Percentiles rank a stretch among this genome's conserved stretches.
phyloP scores from a whole-genome alignment of 176 grass and related monocot species.

The Eleusine coracana region DNA sequence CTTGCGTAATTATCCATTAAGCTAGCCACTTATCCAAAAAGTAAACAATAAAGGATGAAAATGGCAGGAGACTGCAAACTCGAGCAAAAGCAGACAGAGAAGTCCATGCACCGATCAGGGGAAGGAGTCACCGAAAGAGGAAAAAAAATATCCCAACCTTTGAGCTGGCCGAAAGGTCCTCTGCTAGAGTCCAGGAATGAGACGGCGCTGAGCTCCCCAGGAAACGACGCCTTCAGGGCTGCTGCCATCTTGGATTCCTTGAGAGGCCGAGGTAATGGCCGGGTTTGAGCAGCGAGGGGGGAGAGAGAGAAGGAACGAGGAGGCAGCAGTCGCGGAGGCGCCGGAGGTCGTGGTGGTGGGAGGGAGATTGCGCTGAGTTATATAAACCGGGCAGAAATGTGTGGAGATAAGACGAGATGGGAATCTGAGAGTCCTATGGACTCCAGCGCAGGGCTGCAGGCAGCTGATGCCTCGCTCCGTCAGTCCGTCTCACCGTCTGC shows the following conservation, averaged over 20 bases:
- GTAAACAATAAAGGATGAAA: background rate
- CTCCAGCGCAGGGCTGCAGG: background rate
- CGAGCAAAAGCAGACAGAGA: background rate
- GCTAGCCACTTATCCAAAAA: too few relatives aligned
- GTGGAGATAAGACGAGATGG: slow-evolving; percentile 57
- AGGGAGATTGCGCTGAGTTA: slow-evolving; percentile 26
- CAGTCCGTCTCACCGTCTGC: background rate
- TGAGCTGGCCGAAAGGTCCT: slow-evolving; percentile 47
- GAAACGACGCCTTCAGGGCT: slow-evolving; percentile 54
- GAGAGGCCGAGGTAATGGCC: slow-evolving; percentile 23
- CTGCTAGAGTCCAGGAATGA: slow-evolving; percentile 67
- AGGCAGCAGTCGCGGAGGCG: background rate
- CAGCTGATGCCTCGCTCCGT: background rate
- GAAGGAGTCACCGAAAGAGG: background rate
- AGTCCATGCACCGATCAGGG: background rate
- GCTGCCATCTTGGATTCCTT: slow-evolving; percentile 57
- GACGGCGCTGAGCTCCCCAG: slow-evolving; percentile 51
- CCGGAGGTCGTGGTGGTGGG: background rate
- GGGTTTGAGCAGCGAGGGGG: background rate
- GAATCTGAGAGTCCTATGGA: slow-evolving; percentile 50
- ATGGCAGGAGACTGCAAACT: background rate
- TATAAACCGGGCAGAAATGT: slow-evolving; percentile 34
- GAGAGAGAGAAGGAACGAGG: background rate
- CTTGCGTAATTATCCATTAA: background rate
- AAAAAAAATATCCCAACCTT: slow-evolving; percentile 62